Evolutionary conservation across 192 early-diverging fungal species (phyloP).

Genomic region (Mortierella antarctica): DNA sequence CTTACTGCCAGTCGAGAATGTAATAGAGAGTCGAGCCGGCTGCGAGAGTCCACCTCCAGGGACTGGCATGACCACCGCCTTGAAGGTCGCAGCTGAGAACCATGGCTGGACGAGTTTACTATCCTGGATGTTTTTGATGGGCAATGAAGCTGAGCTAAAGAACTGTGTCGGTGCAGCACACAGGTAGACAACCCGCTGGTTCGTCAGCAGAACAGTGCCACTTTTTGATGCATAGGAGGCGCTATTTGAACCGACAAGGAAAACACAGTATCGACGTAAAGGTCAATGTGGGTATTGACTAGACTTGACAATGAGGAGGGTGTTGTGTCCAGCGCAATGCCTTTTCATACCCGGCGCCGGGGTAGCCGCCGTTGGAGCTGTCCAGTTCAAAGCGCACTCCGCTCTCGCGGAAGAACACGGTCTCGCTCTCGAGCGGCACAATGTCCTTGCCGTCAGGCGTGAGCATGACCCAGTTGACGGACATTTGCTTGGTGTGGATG

Average conservation of each 20-base stretch:
- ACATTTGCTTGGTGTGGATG: no score
- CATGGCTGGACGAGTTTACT: conserved; percentile 38
- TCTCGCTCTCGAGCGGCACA: conserved; percentile 39
- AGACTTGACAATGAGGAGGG: neutral
- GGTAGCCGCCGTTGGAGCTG: conserved; percentile 47
- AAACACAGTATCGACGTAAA: neutral
- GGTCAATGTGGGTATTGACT: neutral
- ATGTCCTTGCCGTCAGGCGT: conserved; percentile 41
- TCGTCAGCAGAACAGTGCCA: conserved; percentile 41
- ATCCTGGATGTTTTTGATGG: conserved; percentile 43
- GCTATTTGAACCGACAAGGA: neutral
- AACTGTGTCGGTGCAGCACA: conserved; percentile 12
- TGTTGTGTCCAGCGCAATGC: no score
- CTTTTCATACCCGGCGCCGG: conserved; percentile 37
- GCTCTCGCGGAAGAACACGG: conserved; percentile 28
- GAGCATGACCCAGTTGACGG: conserved; percentile 53
- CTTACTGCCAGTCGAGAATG: conserved; percentile 34
- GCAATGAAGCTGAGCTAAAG: conserved; percentile 39
- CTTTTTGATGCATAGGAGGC: conserved; percentile 29
- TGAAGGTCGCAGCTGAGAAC: conserved; percentile 41
- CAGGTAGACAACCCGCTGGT: conserved; percentile 39
- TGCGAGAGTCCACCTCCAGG: conserved; percentile 34
- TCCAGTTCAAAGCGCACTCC: conserved; percentile 43
- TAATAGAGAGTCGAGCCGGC: conserved; percentile 37
- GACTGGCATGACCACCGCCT: conserved; percentile 44